phyloP scores from a whole-genome alignment of 345 rosid genomes.

The Fremontodendron californicum region DNA sequence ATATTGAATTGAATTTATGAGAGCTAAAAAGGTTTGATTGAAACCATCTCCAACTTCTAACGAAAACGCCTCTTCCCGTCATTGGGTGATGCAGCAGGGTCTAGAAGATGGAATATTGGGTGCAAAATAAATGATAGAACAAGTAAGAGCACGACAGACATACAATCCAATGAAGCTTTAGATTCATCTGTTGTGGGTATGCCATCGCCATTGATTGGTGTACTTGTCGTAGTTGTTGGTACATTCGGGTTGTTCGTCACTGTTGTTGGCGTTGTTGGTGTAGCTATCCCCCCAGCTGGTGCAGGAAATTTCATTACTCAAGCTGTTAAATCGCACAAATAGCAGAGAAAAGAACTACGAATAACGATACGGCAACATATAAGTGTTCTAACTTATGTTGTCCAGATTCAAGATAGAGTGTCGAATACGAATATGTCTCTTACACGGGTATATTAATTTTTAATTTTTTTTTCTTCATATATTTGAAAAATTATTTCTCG shows the following conservation, averaged over 20 bases:
- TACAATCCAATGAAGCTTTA: slow-evolving; percentile 18
- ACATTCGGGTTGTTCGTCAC: slow-evolving; percentile 5
- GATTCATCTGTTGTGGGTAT: slow-evolving; percentile 23
- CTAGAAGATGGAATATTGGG: slow-evolving; percentile 5
- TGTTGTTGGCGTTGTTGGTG: slow-evolving; percentile 24
- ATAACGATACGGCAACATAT: neutral
- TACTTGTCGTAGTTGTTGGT: neutral
- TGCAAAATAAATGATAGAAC: slow-evolving; percentile 16
- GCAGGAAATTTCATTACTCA: slow-evolving; percentile 27
- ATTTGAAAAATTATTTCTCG: too few species aligned
- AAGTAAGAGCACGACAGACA: slow-evolving; percentile 5
- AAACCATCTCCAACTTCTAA: slow-evolving; percentile 19
- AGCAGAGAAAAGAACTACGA: neutral
- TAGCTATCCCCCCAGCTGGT: slow-evolving; percentile 31
- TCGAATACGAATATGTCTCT: too few species aligned
- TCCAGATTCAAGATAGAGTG: too few species aligned
- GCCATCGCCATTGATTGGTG: slow-evolving; percentile 20
- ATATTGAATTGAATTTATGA: slow-evolving; percentile 7
- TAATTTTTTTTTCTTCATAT: too few species aligned
- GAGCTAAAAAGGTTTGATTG: neutral
- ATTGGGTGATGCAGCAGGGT: slow-evolving; percentile 1
- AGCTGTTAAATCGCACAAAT: slow-evolving; percentile 3
- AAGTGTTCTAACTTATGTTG: neutral
- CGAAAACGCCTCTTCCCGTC: slow-evolving; percentile 25
- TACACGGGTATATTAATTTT: too few species aligned